A percentile compares a stretch with the other conserved stretches of the same genome.
These are phyloP conservation scores for Chlorella sp. DNA, from an alignment of 139 green algal genomes.

Conservation along the genomic window DNA sequence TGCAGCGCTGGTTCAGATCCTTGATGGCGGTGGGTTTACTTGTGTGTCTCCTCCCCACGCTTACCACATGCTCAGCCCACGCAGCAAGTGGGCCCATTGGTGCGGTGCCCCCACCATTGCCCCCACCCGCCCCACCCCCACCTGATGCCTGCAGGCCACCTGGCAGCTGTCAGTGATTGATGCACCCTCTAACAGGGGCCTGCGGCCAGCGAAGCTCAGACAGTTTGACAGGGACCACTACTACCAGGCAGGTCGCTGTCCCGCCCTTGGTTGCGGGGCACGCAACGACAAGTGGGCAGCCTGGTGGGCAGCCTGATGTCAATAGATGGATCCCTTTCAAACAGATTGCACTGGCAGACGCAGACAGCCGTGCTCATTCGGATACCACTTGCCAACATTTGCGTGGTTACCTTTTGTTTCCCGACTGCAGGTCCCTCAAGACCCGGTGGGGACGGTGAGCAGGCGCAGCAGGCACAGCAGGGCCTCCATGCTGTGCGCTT, in stretches of 20 bases:
- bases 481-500: not conserved
- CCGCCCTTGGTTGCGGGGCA: not conserved
- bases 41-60: too few species aligned
- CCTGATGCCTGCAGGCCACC: not conserved
- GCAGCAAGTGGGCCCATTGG: too few species aligned
- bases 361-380: not conserved
- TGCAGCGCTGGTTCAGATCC: too few species aligned
- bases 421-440: not conserved
- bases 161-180: conserved; percentile 3
- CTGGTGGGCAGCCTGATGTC: not conserved
- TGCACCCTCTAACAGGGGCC: not conserved
- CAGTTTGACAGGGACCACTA: conserved; percentile 3
- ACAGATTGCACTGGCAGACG: not conserved
- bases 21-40: too few species aligned
- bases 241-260: not conserved
- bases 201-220: not conserved
- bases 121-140: too few species aligned
- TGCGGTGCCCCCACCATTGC: too few species aligned
- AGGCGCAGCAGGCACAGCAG: not conserved
- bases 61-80: too few species aligned
- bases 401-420: too few species aligned
- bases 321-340: not conserved
- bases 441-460: conserved; percentile 29
- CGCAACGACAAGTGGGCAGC: not conserved
- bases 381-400: not conserved